These are phyloP conservation scores for Saraca asoca DNA, from an alignment of 331 rosid species.

Conservation along the genomic window DNA sequence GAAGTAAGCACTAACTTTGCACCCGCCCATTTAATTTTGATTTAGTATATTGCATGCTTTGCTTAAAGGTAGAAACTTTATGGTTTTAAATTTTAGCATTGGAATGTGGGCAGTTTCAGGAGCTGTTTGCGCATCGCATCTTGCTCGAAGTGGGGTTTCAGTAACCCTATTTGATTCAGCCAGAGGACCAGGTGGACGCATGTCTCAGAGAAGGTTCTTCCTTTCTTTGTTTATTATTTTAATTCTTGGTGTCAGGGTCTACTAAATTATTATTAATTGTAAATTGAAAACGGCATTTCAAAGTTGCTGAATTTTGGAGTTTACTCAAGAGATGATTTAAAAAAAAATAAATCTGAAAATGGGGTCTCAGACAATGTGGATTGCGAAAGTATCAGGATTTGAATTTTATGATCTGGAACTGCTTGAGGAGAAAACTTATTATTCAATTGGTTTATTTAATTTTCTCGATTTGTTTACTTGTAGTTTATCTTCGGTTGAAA, in stretches of 20 bases:
- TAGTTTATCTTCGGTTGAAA: background rate
- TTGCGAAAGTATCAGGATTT: background rate
- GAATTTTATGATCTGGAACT: background rate
- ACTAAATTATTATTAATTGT: background rate
- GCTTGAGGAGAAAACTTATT: background rate
- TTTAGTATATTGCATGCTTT: background rate
- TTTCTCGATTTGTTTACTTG: background rate
- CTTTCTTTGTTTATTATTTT: background rate
- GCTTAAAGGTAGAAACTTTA: background rate
- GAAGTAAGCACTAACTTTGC: conserved; percentile 53
- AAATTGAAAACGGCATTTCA: background rate
- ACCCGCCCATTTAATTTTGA: background rate
- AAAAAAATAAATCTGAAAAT: background rate
- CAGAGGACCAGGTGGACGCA: conserved; percentile 95
- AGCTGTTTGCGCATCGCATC: conserved; percentile 82
- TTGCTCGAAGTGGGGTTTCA: conserved; percentile 70
- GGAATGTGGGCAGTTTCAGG: conserved; percentile 69
- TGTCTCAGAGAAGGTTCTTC: conserved; percentile 81
- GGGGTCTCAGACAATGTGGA: background rate
- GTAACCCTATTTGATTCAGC: conserved; percentile 87
- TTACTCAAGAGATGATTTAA: background rate
- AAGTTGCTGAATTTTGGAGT: background rate
- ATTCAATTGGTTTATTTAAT: background rate
- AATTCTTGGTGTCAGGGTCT: conserved; percentile 10
- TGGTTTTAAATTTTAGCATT: background rate